Conservation (phyloP, 2,329 filamentous ascomycete species). For the Fusarium sp. region DNA sequence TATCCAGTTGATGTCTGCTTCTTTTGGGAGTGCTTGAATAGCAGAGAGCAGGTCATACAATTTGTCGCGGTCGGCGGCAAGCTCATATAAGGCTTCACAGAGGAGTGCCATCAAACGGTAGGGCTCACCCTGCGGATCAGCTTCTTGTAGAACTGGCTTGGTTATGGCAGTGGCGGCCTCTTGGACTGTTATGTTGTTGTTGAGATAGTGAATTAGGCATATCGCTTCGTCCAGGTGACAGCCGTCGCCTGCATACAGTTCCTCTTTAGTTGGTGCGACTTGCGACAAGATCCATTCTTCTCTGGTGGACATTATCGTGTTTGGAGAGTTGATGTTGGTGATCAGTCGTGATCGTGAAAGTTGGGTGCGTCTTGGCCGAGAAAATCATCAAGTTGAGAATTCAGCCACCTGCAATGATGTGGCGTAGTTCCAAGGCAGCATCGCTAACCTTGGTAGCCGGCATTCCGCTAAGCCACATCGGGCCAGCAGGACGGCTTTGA, state of each 20-base stretch:
- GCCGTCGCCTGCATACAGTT: background rate
- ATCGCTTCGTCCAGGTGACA: constrained; percentile 15
- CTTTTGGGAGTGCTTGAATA: background rate
- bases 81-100: background rate
- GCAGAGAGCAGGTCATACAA: background rate
- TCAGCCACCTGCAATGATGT: background rate
- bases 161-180: constrained; percentile 9
- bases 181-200: background rate
- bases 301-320: background rate
- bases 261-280: background rate
- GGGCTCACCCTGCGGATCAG: background rate
- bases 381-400: background rate
- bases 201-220: constrained; percentile 11
- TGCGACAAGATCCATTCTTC: background rate
- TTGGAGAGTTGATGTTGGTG: background rate
- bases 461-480: background rate
- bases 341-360: background rate
- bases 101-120: background rate
- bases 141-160: background rate
- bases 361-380: background rate
- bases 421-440: background rate
- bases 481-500: background rate
- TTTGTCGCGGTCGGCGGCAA: constrained; percentile 2
- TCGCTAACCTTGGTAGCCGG: background rate
- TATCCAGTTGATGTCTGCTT: background rate